These are phyloP conservation scores for Talaromyces sp. DNA, from an alignment of 2,329 filamentous ascomycete genomes.

Conservation along the genomic window DNA sequence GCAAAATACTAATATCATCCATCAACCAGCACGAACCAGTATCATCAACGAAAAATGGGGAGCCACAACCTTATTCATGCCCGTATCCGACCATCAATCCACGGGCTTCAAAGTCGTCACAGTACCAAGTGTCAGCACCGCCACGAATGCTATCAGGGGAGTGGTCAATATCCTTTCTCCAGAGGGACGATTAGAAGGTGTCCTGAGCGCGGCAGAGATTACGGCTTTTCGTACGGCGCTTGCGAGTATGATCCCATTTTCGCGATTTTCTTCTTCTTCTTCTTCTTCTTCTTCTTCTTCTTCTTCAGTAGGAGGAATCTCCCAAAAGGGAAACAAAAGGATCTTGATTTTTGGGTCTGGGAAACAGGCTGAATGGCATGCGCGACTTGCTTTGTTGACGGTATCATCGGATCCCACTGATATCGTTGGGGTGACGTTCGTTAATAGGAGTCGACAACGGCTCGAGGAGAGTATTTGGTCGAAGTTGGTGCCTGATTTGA, in stretches of 20 bases:
- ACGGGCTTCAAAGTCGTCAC: conserved; percentile 71
- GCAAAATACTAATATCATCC: conserved; percentile 23
- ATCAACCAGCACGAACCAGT: conserved; percentile 41
- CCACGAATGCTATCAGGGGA: conserved; percentile 49
- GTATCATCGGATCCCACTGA: conserved; percentile 43
- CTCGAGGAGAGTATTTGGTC: conserved; percentile 43
- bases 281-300: too few species aligned
- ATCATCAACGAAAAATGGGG: conserved; percentile 35
- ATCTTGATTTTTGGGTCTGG: conserved; percentile 48
- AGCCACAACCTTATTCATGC: conserved; percentile 67
- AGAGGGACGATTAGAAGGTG: conserved; percentile 58
- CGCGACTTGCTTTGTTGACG: conserved; percentile 37
- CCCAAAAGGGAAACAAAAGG: conserved; percentile 20
- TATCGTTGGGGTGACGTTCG: conserved; percentile 64
- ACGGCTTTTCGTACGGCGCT: conserved; percentile 78
- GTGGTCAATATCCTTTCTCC: conserved; percentile 64
- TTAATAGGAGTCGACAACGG: conserved; percentile 63
- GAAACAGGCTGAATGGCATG: conserved; percentile 48
- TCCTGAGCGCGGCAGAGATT: conserved; percentile 67
- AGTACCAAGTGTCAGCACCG: conserved; percentile 40
- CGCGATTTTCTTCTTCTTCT: conserved; percentile 30
- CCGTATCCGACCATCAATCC: conserved; percentile 57
- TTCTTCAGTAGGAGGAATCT: too few species aligned
- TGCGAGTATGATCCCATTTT: conserved; percentile 61
- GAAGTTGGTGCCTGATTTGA: conserved; percentile 29